phyloP scores from a whole-genome alignment of 1,139 yeast genomes.

The Zygosaccharomyces pseudobailii region DNA sequence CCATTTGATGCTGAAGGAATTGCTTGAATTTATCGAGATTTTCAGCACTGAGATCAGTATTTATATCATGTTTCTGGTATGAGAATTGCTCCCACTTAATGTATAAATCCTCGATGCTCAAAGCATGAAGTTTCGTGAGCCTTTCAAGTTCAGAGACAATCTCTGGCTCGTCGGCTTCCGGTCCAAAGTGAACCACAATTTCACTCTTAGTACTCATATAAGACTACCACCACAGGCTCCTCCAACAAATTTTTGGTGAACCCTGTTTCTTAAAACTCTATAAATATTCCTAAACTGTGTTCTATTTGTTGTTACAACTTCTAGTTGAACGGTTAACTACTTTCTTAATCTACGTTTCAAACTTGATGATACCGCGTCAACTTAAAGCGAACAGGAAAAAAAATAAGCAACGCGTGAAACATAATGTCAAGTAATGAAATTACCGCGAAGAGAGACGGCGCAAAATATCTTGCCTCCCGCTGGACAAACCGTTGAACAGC shows the following conservation, averaged over 20 bases:
- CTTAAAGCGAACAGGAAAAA: neutral
- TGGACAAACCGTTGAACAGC: neutral
- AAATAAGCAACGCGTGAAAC: neutral
- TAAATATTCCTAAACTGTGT: too few species aligned
- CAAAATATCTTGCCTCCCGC: neutral
- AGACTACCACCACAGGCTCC: too few species aligned
- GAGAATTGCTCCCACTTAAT: constrained; percentile 87
- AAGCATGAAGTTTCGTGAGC: constrained; percentile 45
- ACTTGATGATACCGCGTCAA: neutral
- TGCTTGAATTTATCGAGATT: constrained; percentile 44
- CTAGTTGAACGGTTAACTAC: neutral
- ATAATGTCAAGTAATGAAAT: neutral
- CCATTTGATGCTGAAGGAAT: constrained; percentile 57
- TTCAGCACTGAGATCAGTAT: constrained; percentile 41
- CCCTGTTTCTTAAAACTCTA: neutral
- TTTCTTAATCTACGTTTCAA: neutral
- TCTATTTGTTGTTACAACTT: neutral
- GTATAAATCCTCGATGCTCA: constrained; percentile 60
- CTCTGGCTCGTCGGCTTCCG: constrained; percentile 41
- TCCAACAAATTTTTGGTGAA: too few species aligned
- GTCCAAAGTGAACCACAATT: constrained; percentile 44
- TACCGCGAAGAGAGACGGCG: neutral
- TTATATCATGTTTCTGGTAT: constrained; percentile 49
- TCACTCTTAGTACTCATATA: constrained; percentile 27
- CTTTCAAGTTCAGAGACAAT: constrained; percentile 42